Conservation (phyloP, 2,329 filamentous ascomycete species). For the Elsinoe batatas region DNA sequence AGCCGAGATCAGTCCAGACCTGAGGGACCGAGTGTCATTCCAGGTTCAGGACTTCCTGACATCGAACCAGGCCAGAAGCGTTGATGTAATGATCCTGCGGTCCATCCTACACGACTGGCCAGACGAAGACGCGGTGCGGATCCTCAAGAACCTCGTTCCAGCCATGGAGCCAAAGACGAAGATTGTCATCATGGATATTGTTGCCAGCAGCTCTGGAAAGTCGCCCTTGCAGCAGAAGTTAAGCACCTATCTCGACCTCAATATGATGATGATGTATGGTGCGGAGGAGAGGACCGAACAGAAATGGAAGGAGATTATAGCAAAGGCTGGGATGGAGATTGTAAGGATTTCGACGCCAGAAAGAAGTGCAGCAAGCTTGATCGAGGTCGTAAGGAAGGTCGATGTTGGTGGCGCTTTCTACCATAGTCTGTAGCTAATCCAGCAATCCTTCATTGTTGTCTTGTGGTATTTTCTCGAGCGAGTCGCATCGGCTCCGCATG, state of each 20-base stretch:
- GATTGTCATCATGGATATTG: constrained; percentile 15
- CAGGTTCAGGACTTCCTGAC: constrained; percentile 22
- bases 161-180: constrained; percentile 13
- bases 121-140: constrained; percentile 12
- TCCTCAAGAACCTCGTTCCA: constrained; percentile 13
- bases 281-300: constrained; percentile 1
- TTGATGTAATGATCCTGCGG: constrained; percentile 18
- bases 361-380: background rate
- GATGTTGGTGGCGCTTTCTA: background rate
- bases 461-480: no score
- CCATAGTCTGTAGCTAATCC: background rate
- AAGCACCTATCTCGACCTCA: background rate
- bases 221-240: background rate
- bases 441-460: background rate
- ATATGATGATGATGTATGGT: constrained; percentile 7
- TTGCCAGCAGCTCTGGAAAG: background rate
- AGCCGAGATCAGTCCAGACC: constrained; percentile 14
- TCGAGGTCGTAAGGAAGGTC: background rate
- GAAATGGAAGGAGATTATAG: background rate
- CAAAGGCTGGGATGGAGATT: background rate
- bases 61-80: constrained; percentile 18
- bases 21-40: constrained; percentile 17
- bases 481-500: no score
- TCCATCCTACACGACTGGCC: constrained; percentile 16
- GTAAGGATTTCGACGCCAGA: background rate